Percentiles rank a stretch among this genome's conserved stretches.
phyloP scores from a whole-genome alignment of 2,329 filamentous ascomycete genomes.

The Botrytis hyacinthi region DNA sequence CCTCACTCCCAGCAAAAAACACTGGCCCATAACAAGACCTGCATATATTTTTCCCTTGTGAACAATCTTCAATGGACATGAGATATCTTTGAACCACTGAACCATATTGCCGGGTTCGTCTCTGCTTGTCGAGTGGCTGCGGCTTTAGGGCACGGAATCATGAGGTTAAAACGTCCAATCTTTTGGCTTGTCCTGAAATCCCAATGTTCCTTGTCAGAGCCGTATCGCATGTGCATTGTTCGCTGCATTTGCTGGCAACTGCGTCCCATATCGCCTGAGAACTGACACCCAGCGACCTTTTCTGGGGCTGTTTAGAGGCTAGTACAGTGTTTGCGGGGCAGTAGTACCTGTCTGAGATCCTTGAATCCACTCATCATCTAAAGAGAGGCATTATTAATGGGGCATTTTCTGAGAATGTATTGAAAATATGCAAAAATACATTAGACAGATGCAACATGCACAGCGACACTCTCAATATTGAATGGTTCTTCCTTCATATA shows the following conservation, averaged over 20 bases:
- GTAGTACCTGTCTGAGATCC: neutral
- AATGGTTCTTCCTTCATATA: neutral
- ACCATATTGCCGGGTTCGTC: constrained; percentile 6
- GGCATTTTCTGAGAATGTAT: neutral
- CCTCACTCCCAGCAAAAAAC: neutral
- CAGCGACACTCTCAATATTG: neutral
- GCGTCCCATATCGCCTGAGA: constrained; percentile 11
- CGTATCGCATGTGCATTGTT: constrained; percentile 14
- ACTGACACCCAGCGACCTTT: constrained; percentile 7
- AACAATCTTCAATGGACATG: neutral
- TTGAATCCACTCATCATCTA: constrained; percentile 13
- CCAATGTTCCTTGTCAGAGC: neutral
- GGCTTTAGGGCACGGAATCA: neutral
- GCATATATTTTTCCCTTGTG: neutral
- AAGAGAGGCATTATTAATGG: constrained; percentile 1
- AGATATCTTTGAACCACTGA: neutral
- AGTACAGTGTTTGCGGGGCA: constrained; percentile 17
- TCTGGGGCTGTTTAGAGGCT: neutral
- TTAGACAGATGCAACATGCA: constrained; percentile 1
- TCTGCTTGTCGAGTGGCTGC: constrained; percentile 12
- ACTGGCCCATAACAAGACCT: neutral
- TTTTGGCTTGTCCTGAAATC: constrained; percentile 2
- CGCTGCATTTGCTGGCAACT: constrained; percentile 10
- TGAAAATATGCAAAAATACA: constrained; percentile 1
- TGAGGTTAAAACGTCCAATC: neutral